Evolutionary conservation across 2,329 filamentous ascomycete genomes (phyloP).

Genomic region (Stachybotrys chlorohalonatus): DNA sequence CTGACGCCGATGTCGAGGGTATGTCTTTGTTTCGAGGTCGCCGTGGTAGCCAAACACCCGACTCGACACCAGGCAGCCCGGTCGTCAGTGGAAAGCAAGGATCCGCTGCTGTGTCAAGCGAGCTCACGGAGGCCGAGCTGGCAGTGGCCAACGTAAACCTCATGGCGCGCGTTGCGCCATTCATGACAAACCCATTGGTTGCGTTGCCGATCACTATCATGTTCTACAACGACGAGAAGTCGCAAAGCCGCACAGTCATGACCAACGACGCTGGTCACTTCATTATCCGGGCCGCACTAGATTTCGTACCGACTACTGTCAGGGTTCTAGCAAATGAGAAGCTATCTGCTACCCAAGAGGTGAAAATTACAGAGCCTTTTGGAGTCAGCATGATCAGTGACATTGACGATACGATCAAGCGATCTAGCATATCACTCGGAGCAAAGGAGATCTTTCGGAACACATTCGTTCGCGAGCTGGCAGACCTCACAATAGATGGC

Average conservation of each 20-base stretch:
- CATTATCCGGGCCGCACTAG: slow-evolving; percentile 64
- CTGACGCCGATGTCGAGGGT: slow-evolving; percentile 20
- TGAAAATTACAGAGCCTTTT: slow-evolving; percentile 65
- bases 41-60: slow-evolving; percentile 24
- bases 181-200: slow-evolving; percentile 75
- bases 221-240: slow-evolving; percentile 82
- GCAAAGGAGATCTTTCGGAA: slow-evolving; percentile 94
- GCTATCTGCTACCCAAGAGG: slow-evolving; percentile 69
- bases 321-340: slow-evolving; percentile 79
- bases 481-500: slow-evolving; percentile 73
- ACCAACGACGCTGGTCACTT: slow-evolving; percentile 93
- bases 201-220: slow-evolving; percentile 79
- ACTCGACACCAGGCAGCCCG: slow-evolving; percentile 35
- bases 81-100: slow-evolving; percentile 25
- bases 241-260: slow-evolving; percentile 72
- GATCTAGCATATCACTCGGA: slow-evolving; percentile 80
- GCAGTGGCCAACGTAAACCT: slow-evolving; percentile 75
- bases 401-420: slow-evolving; percentile 95
- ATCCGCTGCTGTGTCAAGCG: slow-evolving; percentile 29
- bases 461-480: slow-evolving; percentile 81
- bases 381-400: slow-evolving; percentile 94
- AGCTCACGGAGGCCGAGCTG: slow-evolving; percentile 70
- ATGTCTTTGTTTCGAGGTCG: slow-evolving; percentile 17
- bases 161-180: slow-evolving; percentile 79
- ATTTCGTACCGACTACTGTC: slow-evolving; percentile 86